These are phyloP conservation scores for Xylaria multiplex DNA, from an alignment of 2,329 filamentous ascomycete species.

Conservation along the genomic window DNA sequence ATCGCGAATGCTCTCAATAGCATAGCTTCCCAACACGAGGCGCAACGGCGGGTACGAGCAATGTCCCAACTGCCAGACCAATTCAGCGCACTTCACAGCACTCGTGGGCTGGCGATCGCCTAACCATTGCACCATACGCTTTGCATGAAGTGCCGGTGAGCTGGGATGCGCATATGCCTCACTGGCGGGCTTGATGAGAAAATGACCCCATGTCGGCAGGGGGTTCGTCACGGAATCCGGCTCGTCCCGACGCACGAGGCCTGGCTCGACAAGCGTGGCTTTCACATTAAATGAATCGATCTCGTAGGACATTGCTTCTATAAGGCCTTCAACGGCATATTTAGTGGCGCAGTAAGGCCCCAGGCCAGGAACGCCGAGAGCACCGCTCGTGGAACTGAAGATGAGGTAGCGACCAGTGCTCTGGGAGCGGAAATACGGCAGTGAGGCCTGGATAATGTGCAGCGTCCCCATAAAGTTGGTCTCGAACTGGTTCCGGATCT, in stretches of 20 bases:
- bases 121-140: slow-evolving; percentile 93
- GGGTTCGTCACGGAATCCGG: slow-evolving; percentile 64
- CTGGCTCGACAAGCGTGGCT: slow-evolving; percentile 91
- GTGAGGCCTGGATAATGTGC: slow-evolving; percentile 88
- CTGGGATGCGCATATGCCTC: slow-evolving; percentile 81
- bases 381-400: slow-evolving; percentile 91
- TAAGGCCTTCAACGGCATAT: slow-evolving; percentile 93
- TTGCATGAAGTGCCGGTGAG: slow-evolving; percentile 86
- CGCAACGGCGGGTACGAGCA: slow-evolving; percentile 92
- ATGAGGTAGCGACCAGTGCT: slow-evolving; percentile 86
- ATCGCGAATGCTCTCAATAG: slow-evolving; percentile 94
- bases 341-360: slow-evolving; percentile 97
- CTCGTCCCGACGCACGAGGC: slow-evolving; percentile 87
- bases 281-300: slow-evolving; percentile 92
- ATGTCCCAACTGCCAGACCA: slow-evolving; percentile 94
- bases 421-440: slow-evolving; percentile 87
- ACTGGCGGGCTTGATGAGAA: slow-evolving; percentile 86
- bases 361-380: slow-evolving; percentile 90
- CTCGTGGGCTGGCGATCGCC: slow-evolving; percentile 92
- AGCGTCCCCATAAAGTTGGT: slow-evolving; percentile 97
- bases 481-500: slow-evolving; percentile 95
- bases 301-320: slow-evolving; percentile 97
- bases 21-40: slow-evolving; percentile 89
- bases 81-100: slow-evolving; percentile 89
- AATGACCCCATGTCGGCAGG: slow-evolving; percentile 88